Conservation (phyloP, 176 grass and related monocot genomes). For the Rhipidocladum racemiflorum region DNA sequence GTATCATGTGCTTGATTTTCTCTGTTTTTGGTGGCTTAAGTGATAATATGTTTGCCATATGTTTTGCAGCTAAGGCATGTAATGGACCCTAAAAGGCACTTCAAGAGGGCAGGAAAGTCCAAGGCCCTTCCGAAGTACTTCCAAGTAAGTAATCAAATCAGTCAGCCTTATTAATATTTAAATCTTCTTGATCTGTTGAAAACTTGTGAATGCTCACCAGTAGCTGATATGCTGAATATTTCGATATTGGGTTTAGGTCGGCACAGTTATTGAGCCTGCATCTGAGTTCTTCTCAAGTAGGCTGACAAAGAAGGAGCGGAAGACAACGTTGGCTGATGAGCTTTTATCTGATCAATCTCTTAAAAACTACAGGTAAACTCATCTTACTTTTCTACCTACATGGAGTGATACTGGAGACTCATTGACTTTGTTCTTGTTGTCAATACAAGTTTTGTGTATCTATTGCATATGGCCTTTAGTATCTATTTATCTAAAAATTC, state of each 20-base stretch:
- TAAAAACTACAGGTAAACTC: conserved; percentile 69
- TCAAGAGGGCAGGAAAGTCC: conserved; percentile 75
- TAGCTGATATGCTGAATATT: conserved; percentile 23
- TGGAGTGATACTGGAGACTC: background rate
- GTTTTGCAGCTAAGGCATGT: conserved; percentile 79
- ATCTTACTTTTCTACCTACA: background rate
- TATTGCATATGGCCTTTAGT: background rate
- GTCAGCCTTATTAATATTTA: background rate
- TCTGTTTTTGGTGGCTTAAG: background rate
- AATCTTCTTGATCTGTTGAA: background rate
- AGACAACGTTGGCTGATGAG: conserved; percentile 72
- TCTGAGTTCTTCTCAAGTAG: conserved; percentile 86
- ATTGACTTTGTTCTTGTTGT: background rate
- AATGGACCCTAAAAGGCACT: conserved; percentile 92
- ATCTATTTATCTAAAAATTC: background rate
- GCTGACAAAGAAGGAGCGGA: conserved; percentile 74
- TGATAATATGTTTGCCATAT: background rate
- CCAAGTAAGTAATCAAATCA: conserved; percentile 47
- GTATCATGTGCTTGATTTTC: background rate
- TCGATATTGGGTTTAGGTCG: conserved; percentile 49
- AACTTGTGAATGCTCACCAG: conserved; percentile 7
- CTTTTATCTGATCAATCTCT: conserved; percentile 62
- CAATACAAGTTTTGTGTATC: background rate
- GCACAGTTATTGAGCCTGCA: conserved; percentile 74
- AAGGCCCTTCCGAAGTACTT: conserved; percentile 85